These are phyloP conservation scores for Paramecium primaurelia DNA, from an alignment of 73 alveolate species.

Conservation along the genomic window DNA sequence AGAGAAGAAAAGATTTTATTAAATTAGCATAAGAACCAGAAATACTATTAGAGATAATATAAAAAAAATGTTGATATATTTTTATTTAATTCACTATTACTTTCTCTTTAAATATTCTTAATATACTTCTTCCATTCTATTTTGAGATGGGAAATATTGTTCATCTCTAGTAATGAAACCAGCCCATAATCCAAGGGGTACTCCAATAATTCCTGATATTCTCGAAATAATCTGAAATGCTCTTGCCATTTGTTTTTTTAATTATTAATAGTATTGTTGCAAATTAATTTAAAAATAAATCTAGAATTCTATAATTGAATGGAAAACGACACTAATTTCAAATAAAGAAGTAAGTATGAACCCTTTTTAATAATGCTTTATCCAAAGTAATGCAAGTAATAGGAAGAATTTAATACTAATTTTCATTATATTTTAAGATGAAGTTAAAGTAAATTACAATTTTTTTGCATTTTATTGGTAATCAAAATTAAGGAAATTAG, in stretches of 20 bases:
- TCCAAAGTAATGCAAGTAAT: conserved; percentile 44
- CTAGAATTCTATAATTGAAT: not conserved
- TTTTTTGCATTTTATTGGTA: not conserved
- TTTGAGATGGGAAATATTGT: conserved; percentile 4
- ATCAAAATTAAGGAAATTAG: not conserved
- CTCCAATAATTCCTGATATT: not conserved
- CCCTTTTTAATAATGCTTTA: not conserved
- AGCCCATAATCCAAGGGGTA: conserved; percentile 1
- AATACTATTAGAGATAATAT: conserved; percentile 2
- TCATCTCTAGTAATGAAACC: conserved; percentile 41
- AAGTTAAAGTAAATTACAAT: not conserved
- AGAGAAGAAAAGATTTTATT: conserved; percentile 1
- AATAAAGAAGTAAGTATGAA: no score
- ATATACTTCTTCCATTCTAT: conserved; percentile 43
- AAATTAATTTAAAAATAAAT: not conserved
- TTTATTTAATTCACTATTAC: not conserved
- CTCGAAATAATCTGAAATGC: not conserved
- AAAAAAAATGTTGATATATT: conserved; percentile 28
- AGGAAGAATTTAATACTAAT: conserved; percentile 3
- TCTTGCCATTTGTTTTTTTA: not conserved
- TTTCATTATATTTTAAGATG: not conserved
- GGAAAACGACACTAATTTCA: not conserved
- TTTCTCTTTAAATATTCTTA: not conserved
- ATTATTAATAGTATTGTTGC: not conserved
- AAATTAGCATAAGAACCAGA: conserved; percentile 41